Percentiles rank a stretch among this genome's conserved stretches.
Conservation (phyloP, 1,284 basidiomycete genomes). For the Pascua sp. region DNA sequence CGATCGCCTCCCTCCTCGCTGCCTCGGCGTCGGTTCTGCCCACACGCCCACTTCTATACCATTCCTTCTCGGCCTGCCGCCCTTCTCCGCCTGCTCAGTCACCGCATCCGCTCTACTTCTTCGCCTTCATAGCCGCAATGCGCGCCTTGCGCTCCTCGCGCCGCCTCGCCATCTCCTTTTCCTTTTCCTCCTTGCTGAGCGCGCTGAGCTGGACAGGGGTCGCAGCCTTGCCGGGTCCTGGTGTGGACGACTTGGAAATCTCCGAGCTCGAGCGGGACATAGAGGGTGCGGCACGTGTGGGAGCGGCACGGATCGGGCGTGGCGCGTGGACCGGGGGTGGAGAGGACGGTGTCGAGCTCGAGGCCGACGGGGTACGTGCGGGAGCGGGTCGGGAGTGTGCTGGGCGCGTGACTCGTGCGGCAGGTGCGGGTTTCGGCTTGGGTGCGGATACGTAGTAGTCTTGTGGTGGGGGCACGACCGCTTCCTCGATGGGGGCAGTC, state of each 20-base stretch:
- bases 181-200: constrained; percentile 80
- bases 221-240: constrained; percentile 3
- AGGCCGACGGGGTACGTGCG: neutral
- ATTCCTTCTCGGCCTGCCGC: too few species aligned
- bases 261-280: constrained; percentile 6
- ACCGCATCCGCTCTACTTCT: constrained; percentile 22
- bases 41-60: too few species aligned
- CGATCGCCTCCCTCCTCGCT: too few species aligned
- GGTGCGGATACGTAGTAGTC: constrained; percentile 31
- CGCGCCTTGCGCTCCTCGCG: constrained; percentile 74
- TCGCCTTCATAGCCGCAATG: constrained; percentile 50
- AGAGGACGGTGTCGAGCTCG: too few species aligned
- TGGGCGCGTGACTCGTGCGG: constrained; percentile 1
- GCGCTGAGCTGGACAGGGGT: constrained; percentile 3
- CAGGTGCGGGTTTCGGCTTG: constrained; percentile 5
- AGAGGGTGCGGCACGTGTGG: constrained; percentile 9
- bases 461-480: constrained; percentile 36
- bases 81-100: constrained; percentile 12
- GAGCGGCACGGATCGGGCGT: neutral
- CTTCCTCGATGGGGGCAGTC: constrained; percentile 55
- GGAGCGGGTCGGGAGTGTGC: neutral
- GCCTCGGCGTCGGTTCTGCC: too few species aligned
- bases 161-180: constrained; percentile 77
- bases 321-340: too few species aligned
- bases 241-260: constrained; percentile 5